phyloP scores from a whole-genome alignment of 306 rosid genomes.

The Coriaria nepalensis region DNA sequence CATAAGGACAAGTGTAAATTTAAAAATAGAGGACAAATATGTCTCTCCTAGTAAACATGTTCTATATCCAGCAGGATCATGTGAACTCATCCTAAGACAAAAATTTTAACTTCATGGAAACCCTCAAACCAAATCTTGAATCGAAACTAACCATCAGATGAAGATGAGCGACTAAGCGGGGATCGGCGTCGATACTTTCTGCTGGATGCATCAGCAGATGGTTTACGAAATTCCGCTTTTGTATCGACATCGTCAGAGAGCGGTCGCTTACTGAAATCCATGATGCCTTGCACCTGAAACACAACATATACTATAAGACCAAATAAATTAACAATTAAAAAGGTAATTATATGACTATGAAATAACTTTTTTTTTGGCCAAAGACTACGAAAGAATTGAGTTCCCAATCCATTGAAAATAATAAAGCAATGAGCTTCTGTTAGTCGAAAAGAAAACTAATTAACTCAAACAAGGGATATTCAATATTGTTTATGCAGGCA shows the following conservation, averaged over 20 bases:
- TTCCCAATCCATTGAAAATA: too few species aligned
- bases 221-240: slow-evolving; percentile 56
- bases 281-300: slow-evolving; percentile 24
- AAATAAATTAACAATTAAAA: too few species aligned
- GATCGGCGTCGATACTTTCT: slow-evolving; percentile 78
- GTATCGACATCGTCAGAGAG: slow-evolving; percentile 25
- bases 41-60: background rate
- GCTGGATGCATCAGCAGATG: slow-evolving; percentile 43
- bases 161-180: slow-evolving; percentile 46
- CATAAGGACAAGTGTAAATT: slow-evolving; percentile 3
- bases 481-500: too few species aligned
- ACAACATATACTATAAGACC: slow-evolving; percentile 5
- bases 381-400: too few species aligned
- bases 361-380: too few species aligned
- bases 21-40: background rate
- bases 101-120: background rate
- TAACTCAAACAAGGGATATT: too few species aligned
- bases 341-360: too few species aligned
- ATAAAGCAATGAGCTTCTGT: too few species aligned
- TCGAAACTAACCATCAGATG: slow-evolving; percentile 56
- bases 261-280: slow-evolving; percentile 36
- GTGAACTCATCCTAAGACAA: background rate
- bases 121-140: slow-evolving; percentile 12
- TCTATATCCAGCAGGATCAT: background rate
- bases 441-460: too few species aligned